phyloP scores from a whole-genome alignment of 1,139 yeast species.

The Kodamaea ohmeri region DNA sequence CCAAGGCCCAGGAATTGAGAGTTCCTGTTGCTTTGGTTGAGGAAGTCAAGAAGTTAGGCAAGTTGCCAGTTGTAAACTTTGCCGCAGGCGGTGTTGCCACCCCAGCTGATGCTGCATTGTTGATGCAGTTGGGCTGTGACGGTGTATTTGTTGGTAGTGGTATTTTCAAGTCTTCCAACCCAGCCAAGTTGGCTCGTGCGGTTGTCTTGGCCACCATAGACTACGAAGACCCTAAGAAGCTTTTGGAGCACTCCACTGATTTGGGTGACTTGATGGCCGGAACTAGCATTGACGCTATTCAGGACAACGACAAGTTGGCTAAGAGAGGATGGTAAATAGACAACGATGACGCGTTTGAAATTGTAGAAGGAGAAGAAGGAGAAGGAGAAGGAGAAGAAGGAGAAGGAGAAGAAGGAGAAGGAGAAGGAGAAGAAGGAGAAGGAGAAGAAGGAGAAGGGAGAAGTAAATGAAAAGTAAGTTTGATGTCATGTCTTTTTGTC shows the following conservation, averaged over 20 bases:
- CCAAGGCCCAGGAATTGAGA: slow-evolving; percentile 55
- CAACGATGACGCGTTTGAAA: neutral
- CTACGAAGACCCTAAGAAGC: slow-evolving; percentile 59
- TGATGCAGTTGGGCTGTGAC: slow-evolving; percentile 90
- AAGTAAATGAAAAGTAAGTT: too few species aligned
- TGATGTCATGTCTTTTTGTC: too few species aligned
- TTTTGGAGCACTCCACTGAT: slow-evolving; percentile 71
- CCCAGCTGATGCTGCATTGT: slow-evolving; percentile 84
- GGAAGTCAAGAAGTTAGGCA: slow-evolving; percentile 48
- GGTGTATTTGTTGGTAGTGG: slow-evolving; percentile 93
- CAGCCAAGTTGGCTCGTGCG: slow-evolving; percentile 73
- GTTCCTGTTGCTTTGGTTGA: slow-evolving; percentile 57
- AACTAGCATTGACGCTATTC: slow-evolving; percentile 52
- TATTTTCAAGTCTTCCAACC: slow-evolving; percentile 73
- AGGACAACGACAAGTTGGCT: slow-evolving; percentile 48
- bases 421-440: too few species aligned
- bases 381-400: neutral
- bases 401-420: neutral
- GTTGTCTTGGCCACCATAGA: slow-evolving; percentile 82
- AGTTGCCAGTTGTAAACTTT: slow-evolving; percentile 80
- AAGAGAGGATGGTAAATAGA: slow-evolving; percentile 49
- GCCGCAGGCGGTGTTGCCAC: slow-evolving; percentile 93
- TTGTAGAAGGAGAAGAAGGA: neutral
- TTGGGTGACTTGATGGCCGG: slow-evolving; percentile 79
- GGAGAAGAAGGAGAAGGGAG: too few species aligned